These are phyloP conservation scores for Chalaropsis ovoidea DNA, from an alignment of 2,329 filamentous ascomycete species.

Conservation along the genomic window DNA sequence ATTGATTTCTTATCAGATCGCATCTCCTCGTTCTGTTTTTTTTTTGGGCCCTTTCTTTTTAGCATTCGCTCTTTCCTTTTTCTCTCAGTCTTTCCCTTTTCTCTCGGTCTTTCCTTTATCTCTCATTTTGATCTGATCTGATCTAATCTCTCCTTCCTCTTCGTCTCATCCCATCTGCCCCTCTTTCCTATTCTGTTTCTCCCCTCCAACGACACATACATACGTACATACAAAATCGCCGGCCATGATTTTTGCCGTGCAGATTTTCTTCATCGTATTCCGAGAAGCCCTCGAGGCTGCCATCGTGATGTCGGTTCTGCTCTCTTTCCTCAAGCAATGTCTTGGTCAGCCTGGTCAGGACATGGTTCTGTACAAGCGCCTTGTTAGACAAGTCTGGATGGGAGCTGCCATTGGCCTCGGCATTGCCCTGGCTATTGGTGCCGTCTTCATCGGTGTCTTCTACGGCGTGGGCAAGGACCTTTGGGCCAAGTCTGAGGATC, in stretches of 20 bases:
- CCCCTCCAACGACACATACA: not conserved
- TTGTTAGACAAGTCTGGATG: constrained; percentile 61
- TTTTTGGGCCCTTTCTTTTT: not conserved
- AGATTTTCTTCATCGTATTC: constrained; percentile 84
- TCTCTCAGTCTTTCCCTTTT: not conserved
- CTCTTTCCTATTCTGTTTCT: not conserved
- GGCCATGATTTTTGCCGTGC: constrained; percentile 62
- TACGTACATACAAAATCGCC: constrained; percentile 38
- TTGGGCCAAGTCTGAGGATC: constrained; percentile 53
- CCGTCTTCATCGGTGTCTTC: constrained; percentile 60
- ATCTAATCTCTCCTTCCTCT: constrained; percentile 4
- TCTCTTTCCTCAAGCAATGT: constrained; percentile 76
- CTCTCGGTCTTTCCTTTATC: not conserved
- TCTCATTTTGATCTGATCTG: not conserved
- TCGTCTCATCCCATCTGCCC: not conserved
- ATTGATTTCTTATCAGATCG: constrained; percentile 12
- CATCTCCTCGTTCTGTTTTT: constrained; percentile 3
- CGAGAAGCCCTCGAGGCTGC: constrained; percentile 73
- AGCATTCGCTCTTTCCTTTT: not conserved
- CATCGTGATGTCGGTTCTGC: constrained; percentile 77
- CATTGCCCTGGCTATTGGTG: constrained; percentile 56
- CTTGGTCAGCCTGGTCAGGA: constrained; percentile 55
- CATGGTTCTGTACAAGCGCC: constrained; percentile 52
- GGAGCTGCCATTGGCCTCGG: constrained; percentile 53
- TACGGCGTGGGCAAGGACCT: constrained; percentile 55